Percentiles rank a stretch among this genome's conserved stretches.
Conservation (phyloP, 2,329 filamentous ascomycete species). For the Phyllosticta citribraziliensis region DNA sequence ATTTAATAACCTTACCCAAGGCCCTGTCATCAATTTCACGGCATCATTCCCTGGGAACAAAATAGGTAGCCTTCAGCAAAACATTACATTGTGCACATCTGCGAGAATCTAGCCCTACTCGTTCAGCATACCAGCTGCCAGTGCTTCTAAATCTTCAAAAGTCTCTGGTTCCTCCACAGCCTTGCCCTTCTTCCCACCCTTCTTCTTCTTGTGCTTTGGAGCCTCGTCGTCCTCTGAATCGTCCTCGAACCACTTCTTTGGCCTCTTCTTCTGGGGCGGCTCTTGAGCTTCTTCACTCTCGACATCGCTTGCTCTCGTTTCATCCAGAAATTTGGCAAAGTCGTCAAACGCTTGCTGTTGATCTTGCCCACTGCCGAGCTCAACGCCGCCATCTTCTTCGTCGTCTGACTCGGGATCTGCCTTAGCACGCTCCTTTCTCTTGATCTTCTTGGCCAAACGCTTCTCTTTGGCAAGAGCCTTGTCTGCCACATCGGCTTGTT, state of each 20-base stretch:
- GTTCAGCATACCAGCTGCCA: slow-evolving; percentile 62
- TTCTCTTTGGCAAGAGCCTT: slow-evolving; percentile 73
- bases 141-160: slow-evolving; percentile 65
- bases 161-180: slow-evolving; percentile 66
- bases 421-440: slow-evolving; percentile 57
- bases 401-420: slow-evolving; percentile 38
- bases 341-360: slow-evolving; percentile 3
- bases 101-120: neutral
- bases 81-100: neutral
- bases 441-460: slow-evolving; percentile 64
- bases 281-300: slow-evolving; percentile 14
- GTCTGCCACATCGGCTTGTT: slow-evolving; percentile 68
- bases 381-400: slow-evolving; percentile 20
- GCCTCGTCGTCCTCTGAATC: slow-evolving; percentile 43
- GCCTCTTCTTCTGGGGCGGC: slow-evolving; percentile 48
- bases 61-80: neutral
- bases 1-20: neutral
- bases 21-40: neutral
- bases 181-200: slow-evolving; percentile 35
- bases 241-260: slow-evolving; percentile 72
- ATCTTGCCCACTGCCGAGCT: slow-evolving; percentile 19
- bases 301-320: slow-evolving; percentile 13
- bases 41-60: neutral
- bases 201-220: slow-evolving; percentile 20
- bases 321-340: slow-evolving; percentile 4